Evolutionary conservation across 176 grass and related monocot genomes (phyloP), one percentile per base, ranked within the genome.

Genomic region (Aegilops sharonensis): DNA sequence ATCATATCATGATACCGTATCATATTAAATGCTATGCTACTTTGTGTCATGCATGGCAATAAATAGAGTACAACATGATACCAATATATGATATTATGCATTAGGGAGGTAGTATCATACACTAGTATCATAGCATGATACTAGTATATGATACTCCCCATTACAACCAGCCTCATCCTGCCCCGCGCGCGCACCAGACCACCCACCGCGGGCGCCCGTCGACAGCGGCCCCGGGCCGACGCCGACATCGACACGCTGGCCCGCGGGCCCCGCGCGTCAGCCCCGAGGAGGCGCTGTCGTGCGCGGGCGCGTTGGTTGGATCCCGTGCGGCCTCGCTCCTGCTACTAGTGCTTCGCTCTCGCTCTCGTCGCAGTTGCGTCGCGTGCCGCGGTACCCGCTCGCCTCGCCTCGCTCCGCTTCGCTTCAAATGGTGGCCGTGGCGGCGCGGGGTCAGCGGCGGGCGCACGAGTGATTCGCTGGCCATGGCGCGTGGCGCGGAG

Each of bases 401-500:
- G 37, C 71, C 11, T 23, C 50, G 18, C 10, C 11, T 29, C 59
- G 76, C 77, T 6, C 76, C 83, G 68, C 73, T 59, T 87, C 9
- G 80, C 80, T 83, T 83, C 79, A 63, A 89, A 92, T 86, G 85
- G 29, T 61, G 25, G 5, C 42, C 60, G 30, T 29, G 43, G 11
- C 42, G 79, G 56, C 37, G 75, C 57, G 9, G 40, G 31, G 63
- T 37, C 78, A 70, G 83, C 78, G 29, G n/a, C 70, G 42, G 13
- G 47, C 62, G 24, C 50, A 31, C 20, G 39, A 0, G 56, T 59
- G 56, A 57, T 62, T 79, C 27, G 34, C 15, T 54, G 63, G 84
- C 75, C 32, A 91, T 94, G 78, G 86, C 75, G 47, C 67, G 85
- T 27, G 77, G 77, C 6, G 72, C 84, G 40, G 86, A 95, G 81